Conservation (phyloP, 768 basidiomycete genomes). For the Chalciporus pseudorubinellus region DNA sequence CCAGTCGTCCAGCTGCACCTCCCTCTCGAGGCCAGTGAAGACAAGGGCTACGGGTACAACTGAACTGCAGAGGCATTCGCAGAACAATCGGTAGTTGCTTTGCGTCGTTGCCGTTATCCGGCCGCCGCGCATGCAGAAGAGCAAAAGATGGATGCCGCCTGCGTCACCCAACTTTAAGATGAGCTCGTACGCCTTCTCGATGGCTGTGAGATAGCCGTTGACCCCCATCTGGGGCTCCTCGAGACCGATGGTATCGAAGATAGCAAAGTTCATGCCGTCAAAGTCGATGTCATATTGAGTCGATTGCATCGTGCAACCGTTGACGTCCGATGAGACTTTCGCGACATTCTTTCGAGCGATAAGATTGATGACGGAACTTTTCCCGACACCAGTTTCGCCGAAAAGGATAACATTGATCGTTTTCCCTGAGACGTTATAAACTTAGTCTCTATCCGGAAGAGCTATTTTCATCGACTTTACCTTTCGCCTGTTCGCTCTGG, state of each 20-base stretch:
- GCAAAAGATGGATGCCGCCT: constrained; percentile 41
- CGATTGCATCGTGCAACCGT: constrained; percentile 37
- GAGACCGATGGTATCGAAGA: constrained; percentile 38
- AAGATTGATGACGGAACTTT: constrained; percentile 32
- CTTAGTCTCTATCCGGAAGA: constrained; percentile 6
- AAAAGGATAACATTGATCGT: constrained; percentile 39
- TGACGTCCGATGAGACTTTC: constrained; percentile 26
- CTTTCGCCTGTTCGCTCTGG: not conserved
- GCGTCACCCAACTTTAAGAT: constrained; percentile 26
- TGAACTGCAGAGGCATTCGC: constrained; percentile 37
- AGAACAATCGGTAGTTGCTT: constrained; percentile 40
- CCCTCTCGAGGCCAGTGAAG: constrained; percentile 42
- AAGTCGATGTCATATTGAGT: constrained; percentile 28
- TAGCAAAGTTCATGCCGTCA: constrained; percentile 13
- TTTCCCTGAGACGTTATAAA: not conserved
- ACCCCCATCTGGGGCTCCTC: constrained; percentile 31
- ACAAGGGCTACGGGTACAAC: constrained; percentile 39
- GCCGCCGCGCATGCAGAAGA: constrained; percentile 42
- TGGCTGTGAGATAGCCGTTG: constrained; percentile 25
- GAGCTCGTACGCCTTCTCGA: constrained; percentile 33
- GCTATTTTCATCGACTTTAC: constrained; percentile 6
- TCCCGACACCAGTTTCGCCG: constrained; percentile 39
- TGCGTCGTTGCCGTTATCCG: constrained; percentile 35
- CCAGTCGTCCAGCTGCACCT: constrained; percentile 34
- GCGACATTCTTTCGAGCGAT: constrained; percentile 25